A percentile compares a stretch with the other conserved stretches of the same genome.
These are phyloP conservation scores for Cryptococcus floricola DNA, from an alignment of 1,284 basidiomycete species.

Conservation along the genomic window DNA sequence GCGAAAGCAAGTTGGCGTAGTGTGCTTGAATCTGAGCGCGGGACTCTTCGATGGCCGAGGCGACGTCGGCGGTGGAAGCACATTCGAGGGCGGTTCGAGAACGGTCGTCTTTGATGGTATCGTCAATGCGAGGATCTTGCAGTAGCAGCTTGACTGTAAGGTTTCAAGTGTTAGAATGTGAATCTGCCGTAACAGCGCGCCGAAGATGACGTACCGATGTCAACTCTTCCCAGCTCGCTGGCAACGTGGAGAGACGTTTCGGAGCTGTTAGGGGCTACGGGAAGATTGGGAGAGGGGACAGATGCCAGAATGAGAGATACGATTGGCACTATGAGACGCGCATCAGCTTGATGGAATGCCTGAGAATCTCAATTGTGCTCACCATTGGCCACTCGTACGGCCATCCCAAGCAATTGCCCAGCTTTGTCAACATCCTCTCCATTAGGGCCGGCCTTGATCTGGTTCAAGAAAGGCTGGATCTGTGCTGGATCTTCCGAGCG, in stretches of 20 bases:
- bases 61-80: slow-evolving; percentile 59
- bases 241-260: slow-evolving; percentile 86
- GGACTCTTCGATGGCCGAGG: slow-evolving; percentile 75
- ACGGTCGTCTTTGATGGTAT: slow-evolving; percentile 67
- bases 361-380: background rate
- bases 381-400: slow-evolving; percentile 70
- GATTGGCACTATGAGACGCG: slow-evolving; percentile 45
- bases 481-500: slow-evolving; percentile 68
- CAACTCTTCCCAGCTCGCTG: slow-evolving; percentile 70
- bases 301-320: slow-evolving; percentile 66
- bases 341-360: background rate
- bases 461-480: slow-evolving; percentile 78
- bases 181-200: slow-evolving; percentile 10
- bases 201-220: slow-evolving; percentile 55
- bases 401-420: slow-evolving; percentile 75
- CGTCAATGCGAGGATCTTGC: slow-evolving; percentile 74
- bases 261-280: slow-evolving; percentile 61
- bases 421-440: slow-evolving; percentile 52
- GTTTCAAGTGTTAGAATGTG: slow-evolving; percentile 7
- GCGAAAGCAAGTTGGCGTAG: slow-evolving; percentile 67
- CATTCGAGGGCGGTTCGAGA: slow-evolving; percentile 72
- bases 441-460: slow-evolving; percentile 53
- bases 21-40: slow-evolving; percentile 71
- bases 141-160: slow-evolving; percentile 60
- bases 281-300: slow-evolving; percentile 52